Evolutionary conservation across 2,329 filamentous ascomycete genomes (phyloP), one percentile per base, ranked within the genome.

Genomic region (Didymella pomorum): DNA sequence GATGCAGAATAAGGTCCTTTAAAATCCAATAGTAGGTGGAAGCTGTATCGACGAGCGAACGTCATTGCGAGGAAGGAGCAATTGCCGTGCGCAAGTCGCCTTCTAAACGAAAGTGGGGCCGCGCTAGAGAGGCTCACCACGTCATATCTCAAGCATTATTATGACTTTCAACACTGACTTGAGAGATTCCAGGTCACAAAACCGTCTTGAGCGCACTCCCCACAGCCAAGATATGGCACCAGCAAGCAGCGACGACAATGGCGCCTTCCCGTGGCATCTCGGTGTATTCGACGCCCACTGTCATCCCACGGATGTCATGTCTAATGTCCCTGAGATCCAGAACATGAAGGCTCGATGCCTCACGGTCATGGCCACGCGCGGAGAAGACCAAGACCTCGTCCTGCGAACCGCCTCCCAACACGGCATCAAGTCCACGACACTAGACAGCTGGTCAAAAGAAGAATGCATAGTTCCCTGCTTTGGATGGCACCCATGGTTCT

Each of bases 401-500:
- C 82, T 83, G 35, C 75, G 84, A 37, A 81, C 89, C 26, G 88
- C 89, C 28, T 78, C 81, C 4, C 69, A 79, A 14, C 81, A 87
- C 66, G 84, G 84, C 33, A 71, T 89, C 46, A 74, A 65, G 29
- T 60, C 56, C 4, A 21, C 42, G 16, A 52, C 75, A 20, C 47
- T 59, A 6, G 69, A 75, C 14, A 37, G 66, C 18, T 74, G 71
- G 61, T 54, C 67, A 20, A 59, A 70, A 48, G 63, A 78, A 42
- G 78, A 80, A 60, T 81, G 79, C 56, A 76, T 89, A 25, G 67
- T 94, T 3, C 89, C 91, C 0, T 87, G 87, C n/a, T 94, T 93
- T 76, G 91, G 91, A 20, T 93, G 91, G 90, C 91, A 95, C 72
- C 91, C 91, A 1, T 95, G 91, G 91, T 94, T 93, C 75, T 89